Evolutionary conservation across 2,329 filamentous ascomycete genomes (phyloP), one percentile per base, ranked within the genome.

Genomic region (Neofusicoccum parvum): DNA sequence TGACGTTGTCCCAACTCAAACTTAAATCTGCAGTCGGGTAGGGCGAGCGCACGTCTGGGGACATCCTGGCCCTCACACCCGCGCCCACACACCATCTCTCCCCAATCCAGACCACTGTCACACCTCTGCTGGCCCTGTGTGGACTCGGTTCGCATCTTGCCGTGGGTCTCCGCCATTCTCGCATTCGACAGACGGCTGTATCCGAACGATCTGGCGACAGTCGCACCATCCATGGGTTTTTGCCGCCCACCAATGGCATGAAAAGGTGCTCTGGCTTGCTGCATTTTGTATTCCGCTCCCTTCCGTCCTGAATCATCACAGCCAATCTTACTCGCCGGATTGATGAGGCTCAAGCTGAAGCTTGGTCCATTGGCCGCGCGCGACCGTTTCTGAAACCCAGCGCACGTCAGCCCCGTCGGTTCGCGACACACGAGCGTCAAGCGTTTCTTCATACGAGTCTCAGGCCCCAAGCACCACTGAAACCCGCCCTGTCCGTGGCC

Each of bases 351-450:
- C 17, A 46, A 32, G 11, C 14, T 14, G 23, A 12, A 48, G 32
- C 56, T 48, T 45, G 36, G 20, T 41, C 41, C 23, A 45, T 39
- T 32, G 27, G 27, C 6, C 39, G 10, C 11, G 12, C 32, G 32
- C n/a, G 7, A 17, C 14, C 39, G 27, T 15, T 17, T 10, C 56
- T 60, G 56, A 60, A 60, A 60, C 56, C 27, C 43, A 36, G 12
- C 32, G 17, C 43, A 60, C 56, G 41, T 60, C 56, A 60, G 56
- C 41, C 10, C 32, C 32, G 7, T 23, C 39, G 41, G 23, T 15
- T 59, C 54, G 37, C 27, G 23, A 60, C 54, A 59, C 41, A n/a
- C 39, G 54, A 36, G 39, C 39, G 39, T 59, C 37, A 59, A 59
- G 54, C 27, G 54, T 60, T 60, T 37, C 56, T 11, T 11, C 32